Evolutionary conservation across 164 flowering plant species (phyloP), one percentile per base, ranked within the genome.

Genomic region (Vitis riparia): DNA sequence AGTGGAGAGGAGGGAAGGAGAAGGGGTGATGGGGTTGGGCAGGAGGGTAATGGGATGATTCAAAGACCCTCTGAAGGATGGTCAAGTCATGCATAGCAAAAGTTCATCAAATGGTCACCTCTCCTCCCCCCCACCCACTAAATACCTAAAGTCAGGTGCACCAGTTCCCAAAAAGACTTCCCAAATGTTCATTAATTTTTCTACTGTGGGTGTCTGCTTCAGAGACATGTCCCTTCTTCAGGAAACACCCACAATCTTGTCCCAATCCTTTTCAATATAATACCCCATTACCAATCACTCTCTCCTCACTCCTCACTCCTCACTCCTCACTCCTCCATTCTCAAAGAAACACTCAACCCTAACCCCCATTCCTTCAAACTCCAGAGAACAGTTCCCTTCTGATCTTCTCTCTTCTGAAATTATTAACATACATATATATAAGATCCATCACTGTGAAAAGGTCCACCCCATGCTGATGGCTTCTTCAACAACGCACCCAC

Each of bases 171-270:
- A 63, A 69, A 62, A 32, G 16, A 17, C 57, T 17, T 59, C 19
- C 12, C 16, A 48, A 37, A 29, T 17, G 5, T 2, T 17, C 58
- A 74, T 69, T 37, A 55, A 67, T 79, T 75, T 70, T 65, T 19
- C 53, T 55, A 50, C 58, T 37, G 44, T 37, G 68, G 61, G 58
- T 47, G 63, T 44, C 13, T 11, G 14, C 60, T 56, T 48, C 69
- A 68, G 70, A 59, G 60, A 71, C 37, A 59, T 82, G 86, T 82
- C 82, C 57, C 81, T 79, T 50, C 49, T 16, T 62, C 71, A 65
- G 67, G 48, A 66, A 68, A 55, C 78, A 72, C 72, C 27, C 65
- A 55, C 65, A 55, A 66, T 63, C 29, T 61, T 73, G 11, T 29
- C 37, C 37, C 19, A 23, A 23, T 23, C 27, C 27, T 23, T 23